Evolutionary conservation across 371 early-diverging fungal genomes (phyloP).

Genomic region (Mucor sp.): DNA sequence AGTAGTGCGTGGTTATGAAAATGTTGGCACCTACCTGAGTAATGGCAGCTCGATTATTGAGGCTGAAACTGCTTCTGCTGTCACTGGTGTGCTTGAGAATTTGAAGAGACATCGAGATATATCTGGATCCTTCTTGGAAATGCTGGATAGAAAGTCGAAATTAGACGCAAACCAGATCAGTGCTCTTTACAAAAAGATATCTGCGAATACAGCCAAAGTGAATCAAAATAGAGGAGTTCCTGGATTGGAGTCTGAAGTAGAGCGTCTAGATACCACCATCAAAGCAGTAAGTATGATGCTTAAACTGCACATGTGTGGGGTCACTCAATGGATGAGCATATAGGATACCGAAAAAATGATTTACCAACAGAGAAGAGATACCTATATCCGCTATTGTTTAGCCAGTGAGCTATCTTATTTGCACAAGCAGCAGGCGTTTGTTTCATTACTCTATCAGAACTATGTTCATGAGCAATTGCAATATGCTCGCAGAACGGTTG

Average conservation of each 20-base stretch:
- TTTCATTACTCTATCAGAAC: slow-evolving; percentile 61
- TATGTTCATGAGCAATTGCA: slow-evolving; percentile 63
- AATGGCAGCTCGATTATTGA: slow-evolving; percentile 43
- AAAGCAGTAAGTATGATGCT: slow-evolving; percentile 19
- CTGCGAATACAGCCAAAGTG: slow-evolving; percentile 41
- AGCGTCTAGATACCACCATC: slow-evolving; percentile 36
- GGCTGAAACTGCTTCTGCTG: slow-evolving; percentile 6
- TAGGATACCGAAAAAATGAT: slow-evolving; percentile 36
- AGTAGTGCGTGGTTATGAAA: slow-evolving; percentile 51
- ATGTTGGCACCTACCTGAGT: slow-evolving; percentile 51
- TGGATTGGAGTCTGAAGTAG: slow-evolving; percentile 53
- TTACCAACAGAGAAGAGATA: slow-evolving; percentile 30
- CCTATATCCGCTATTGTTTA: slow-evolving; percentile 33
- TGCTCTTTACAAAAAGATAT: slow-evolving; percentile 30
- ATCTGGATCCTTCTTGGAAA: slow-evolving; percentile 33
- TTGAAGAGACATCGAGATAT: slow-evolving; percentile 71
- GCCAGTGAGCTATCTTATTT: slow-evolving; percentile 26
- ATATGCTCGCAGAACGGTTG: slow-evolving; percentile 46
- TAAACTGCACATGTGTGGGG: neutral
- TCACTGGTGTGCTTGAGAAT: slow-evolving; percentile 57
- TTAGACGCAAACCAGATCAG: slow-evolving; percentile 42
- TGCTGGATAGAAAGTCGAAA: slow-evolving; percentile 26
- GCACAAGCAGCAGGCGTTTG: slow-evolving; percentile 41
- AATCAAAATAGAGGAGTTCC: slow-evolving; percentile 51
- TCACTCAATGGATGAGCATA: neutral